phyloP scores from a whole-genome alignment of 129 eudicot genomes.

The Escallonia herrerae region DNA sequence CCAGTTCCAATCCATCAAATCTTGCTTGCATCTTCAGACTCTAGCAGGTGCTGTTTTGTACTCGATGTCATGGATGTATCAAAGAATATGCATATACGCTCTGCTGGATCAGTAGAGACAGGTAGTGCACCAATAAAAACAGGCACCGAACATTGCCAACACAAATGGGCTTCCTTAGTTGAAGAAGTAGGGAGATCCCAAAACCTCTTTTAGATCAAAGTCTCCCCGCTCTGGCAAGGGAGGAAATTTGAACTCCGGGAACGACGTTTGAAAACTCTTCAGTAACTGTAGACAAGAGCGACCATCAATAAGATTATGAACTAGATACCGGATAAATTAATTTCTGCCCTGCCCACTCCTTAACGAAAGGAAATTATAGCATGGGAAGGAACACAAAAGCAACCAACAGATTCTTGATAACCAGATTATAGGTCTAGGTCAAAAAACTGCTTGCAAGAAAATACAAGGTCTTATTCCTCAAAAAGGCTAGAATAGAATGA shows the following conservation, averaged over 20 bases:
- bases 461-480: not conserved
- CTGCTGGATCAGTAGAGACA: not conserved
- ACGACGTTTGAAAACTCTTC: conserved; percentile 64
- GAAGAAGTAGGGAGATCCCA: conserved; percentile 85
- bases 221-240: conserved; percentile 97
- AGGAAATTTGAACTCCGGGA: conserved; percentile 70
- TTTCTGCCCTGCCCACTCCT: not conserved
- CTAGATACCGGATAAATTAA: not conserved
- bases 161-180: conserved; percentile 32
- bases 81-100: not conserved
- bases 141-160: not conserved
- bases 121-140: not conserved
- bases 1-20: not conserved
- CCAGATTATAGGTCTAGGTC: too few species aligned
- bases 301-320: not conserved
- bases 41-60: too few species aligned
- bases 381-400: too few species aligned
- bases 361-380: too few species aligned
- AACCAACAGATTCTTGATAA: too few species aligned
- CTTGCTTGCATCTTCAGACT: not conserved
- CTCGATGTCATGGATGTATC: not conserved
- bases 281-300: conserved; percentile 40
- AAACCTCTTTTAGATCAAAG: conserved; percentile 84
- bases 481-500: too few species aligned
- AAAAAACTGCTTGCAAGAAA: too few species aligned